Percentiles rank a stretch among this genome's conserved stretches.
phyloP scores from a whole-genome alignment of 352 stramenopile genomes.

The Phytopythium oedochilum region DNA sequence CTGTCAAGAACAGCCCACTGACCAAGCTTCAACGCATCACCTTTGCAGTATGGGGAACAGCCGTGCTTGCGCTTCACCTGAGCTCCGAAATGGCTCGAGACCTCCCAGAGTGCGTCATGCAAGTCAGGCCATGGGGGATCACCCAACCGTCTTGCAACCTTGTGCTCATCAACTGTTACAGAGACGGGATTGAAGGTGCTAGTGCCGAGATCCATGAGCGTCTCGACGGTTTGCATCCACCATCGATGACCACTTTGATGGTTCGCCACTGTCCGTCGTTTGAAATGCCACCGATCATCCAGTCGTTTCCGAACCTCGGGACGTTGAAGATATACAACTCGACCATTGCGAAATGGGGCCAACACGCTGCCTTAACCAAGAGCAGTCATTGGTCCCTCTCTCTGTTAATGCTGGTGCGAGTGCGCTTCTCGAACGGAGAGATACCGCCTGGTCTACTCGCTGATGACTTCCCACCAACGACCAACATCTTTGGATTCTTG shows the following conservation, averaged over 20 bases:
- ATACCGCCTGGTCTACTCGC: conserved; percentile 3
- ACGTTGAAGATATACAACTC: conserved; percentile 29
- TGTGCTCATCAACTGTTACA: conserved; percentile 24
- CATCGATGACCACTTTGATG: conserved; percentile 12
- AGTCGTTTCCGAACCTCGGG: conserved; percentile 11
- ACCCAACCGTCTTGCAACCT: conserved; percentile 30
- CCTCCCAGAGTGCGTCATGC: conserved; percentile 20
- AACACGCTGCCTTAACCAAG: conserved; percentile 11
- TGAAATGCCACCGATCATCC: conserved; percentile 15
- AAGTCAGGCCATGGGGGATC: conserved; percentile 29
- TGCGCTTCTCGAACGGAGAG: conserved; percentile 11
- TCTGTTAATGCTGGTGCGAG: conserved; percentile 17
- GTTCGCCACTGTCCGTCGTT: conserved; percentile 26
- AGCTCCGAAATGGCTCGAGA: not conserved
- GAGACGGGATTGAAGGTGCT: conserved; percentile 10
- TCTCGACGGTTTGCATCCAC: conserved; percentile 14
- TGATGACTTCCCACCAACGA: not conserved
- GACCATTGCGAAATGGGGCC: conserved; percentile 11
- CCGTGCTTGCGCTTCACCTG: conserved; percentile 1
- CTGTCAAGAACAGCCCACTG: not conserved
- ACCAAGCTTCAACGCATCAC: not conserved
- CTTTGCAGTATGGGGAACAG: conserved; percentile 2
- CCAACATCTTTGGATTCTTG: conserved; percentile 2
- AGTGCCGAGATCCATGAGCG: conserved; percentile 1
- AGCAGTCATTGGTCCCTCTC: conserved; percentile 10